Conservation (phyloP, 164 flowering plant genomes). For the Magnolia sinica region DNA sequence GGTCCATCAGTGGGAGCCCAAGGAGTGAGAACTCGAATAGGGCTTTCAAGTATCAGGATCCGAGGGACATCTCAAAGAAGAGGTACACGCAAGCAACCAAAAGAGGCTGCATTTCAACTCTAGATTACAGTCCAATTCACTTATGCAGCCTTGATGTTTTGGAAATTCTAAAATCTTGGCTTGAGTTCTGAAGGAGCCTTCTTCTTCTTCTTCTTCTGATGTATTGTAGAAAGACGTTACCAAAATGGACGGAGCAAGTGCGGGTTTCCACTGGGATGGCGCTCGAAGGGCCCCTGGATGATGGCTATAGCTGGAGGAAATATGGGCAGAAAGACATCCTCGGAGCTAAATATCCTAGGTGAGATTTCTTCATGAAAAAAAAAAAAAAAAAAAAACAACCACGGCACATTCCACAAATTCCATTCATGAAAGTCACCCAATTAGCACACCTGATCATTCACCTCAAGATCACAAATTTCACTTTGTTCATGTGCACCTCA, state of each 20-base stretch:
- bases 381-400: neutral
- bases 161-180: neutral
- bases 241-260: conserved; percentile 44
- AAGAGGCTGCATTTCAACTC: too few relatives aligned
- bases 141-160: neutral
- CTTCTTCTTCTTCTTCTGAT: neutral
- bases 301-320: conserved; percentile 92
- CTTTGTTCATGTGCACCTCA: neutral
- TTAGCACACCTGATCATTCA: neutral
- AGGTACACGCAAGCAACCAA: conserved; percentile 32
- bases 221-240: conserved; percentile 42
- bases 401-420: neutral
- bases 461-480: neutral
- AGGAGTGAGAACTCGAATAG: conserved; percentile 46
- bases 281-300: conserved; percentile 71
- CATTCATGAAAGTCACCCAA: too few relatives aligned
- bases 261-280: conserved; percentile 43
- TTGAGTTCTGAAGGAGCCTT: neutral
- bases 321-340: conserved; percentile 97
- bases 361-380: neutral
- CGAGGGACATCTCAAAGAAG: conserved; percentile 31
- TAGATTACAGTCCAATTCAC: neutral
- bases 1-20: conserved; percentile 58
- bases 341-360: conserved; percentile 88
- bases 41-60: conserved; percentile 30